phyloP scores from a whole-genome alignment of 495 filamentous ascomycete genomes.

The Sordaria brevicollis region DNA sequence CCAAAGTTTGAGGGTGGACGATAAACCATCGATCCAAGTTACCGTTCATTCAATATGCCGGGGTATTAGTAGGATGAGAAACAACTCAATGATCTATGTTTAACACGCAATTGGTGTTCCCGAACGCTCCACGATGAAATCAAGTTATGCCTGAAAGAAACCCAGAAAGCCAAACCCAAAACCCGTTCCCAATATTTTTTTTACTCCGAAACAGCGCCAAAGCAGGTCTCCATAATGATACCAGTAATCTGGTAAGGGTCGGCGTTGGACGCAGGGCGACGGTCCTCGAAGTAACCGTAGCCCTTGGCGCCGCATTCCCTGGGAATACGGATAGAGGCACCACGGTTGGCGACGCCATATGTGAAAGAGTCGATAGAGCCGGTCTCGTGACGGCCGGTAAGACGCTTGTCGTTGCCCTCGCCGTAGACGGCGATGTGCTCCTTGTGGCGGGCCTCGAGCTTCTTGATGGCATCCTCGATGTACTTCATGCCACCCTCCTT shows the following conservation, averaged over 20 bases:
- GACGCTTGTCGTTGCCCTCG: slow-evolving; percentile 80
- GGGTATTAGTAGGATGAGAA: not conserved
- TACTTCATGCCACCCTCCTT: slow-evolving; percentile 87
- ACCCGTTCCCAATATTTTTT: not conserved
- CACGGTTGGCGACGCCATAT: slow-evolving; percentile 94
- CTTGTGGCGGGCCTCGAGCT: slow-evolving; percentile 72
- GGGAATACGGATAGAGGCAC: slow-evolving; percentile 82
- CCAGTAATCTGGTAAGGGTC: slow-evolving; percentile 66
- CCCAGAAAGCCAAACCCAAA: slow-evolving; percentile 2
- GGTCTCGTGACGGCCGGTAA: slow-evolving; percentile 95
- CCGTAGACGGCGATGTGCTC: slow-evolving; percentile 98
- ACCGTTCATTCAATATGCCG: not conserved
- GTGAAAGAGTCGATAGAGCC: slow-evolving; percentile 84
- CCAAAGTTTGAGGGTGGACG: not conserved
- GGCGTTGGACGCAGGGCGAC: slow-evolving; percentile 87
- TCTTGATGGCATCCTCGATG: slow-evolving; percentile 59
- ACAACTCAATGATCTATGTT: not conserved
- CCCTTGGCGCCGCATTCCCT: slow-evolving; percentile 82
- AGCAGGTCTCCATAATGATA: slow-evolving; percentile 25
- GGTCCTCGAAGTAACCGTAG: slow-evolving; percentile 97
- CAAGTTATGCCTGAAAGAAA: not conserved
- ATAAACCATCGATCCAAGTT: not conserved
- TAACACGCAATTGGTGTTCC: not conserved
- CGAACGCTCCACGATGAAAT: not conserved
- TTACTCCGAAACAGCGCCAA: slow-evolving; percentile 5